Percentiles rank a stretch among this genome's conserved stretches.
Conservation (phyloP, 805 yeast genomes). For the Sporopachydermia lactativora region DNA sequence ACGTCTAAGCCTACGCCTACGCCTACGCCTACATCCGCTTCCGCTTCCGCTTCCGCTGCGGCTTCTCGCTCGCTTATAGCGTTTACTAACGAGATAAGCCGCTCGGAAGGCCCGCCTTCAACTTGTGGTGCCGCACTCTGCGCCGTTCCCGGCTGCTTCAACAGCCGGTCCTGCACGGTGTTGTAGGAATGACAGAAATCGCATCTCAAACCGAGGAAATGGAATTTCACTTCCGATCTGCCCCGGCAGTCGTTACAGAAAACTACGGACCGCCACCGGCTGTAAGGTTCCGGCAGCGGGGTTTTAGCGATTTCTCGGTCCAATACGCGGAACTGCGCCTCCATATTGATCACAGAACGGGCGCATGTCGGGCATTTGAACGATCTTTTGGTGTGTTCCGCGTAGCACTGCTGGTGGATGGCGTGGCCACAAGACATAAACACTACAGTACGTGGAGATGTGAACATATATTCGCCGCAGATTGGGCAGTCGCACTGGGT, state of each 20-base stretch:
- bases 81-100: background rate
- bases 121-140: slow-evolving; percentile 8
- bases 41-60: background rate
- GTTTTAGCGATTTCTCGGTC: slow-evolving; percentile 72
- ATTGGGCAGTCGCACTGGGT: slow-evolving; percentile 90
- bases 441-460: slow-evolving; percentile 68
- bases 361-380: slow-evolving; percentile 90
- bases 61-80: background rate
- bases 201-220: slow-evolving; percentile 78
- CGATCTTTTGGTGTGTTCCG: slow-evolving; percentile 65
- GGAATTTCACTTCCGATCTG: slow-evolving; percentile 60
- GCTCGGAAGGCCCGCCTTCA: background rate
- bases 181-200: slow-evolving; percentile 80
- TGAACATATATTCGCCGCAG: slow-evolving; percentile 83
- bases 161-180: slow-evolving; percentile 56
- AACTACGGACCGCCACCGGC: slow-evolving; percentile 59
- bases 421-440: slow-evolving; percentile 94
- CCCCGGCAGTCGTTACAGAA: slow-evolving; percentile 84
- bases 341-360: slow-evolving; percentile 75
- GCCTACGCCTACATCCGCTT: background rate
- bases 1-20: too few relatives aligned
- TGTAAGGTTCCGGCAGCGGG: slow-evolving; percentile 70
- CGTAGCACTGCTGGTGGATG: slow-evolving; percentile 75
- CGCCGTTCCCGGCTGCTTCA: slow-evolving; percentile 49
- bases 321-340: slow-evolving; percentile 71